These are phyloP conservation scores for Lachancea waltii DNA, from an alignment of 805 yeast species.

Conservation along the genomic window DNA sequence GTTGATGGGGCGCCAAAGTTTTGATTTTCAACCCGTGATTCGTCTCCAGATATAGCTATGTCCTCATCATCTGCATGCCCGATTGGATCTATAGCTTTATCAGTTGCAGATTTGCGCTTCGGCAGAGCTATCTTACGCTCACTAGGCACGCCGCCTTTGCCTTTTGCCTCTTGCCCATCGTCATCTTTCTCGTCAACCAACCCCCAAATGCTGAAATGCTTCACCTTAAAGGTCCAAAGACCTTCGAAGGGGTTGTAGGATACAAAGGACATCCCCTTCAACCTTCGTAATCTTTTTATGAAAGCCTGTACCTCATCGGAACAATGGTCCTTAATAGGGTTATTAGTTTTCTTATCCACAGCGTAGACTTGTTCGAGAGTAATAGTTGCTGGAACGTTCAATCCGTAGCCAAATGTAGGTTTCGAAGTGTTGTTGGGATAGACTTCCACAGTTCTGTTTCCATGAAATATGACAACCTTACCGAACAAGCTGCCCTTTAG, in stretches of 20 bases:
- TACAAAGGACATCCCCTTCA: constrained; percentile 69
- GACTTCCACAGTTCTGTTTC: constrained; percentile 48
- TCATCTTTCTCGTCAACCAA: constrained; percentile 60
- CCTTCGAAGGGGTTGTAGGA: constrained; percentile 73
- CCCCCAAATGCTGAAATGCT: constrained; percentile 96
- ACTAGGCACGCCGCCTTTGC: constrained; percentile 1
- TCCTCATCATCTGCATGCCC: background rate
- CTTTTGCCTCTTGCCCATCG: background rate
- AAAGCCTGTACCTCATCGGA: constrained; percentile 41
- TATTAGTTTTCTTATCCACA: constrained; percentile 26
- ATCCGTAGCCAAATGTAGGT: constrained; percentile 60
- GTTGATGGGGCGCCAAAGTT: background rate
- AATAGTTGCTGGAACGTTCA: constrained; percentile 72
- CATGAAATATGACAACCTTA: constrained; percentile 40
- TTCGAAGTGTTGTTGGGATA: constrained; percentile 49
- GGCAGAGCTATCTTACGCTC: constrained; percentile 8
- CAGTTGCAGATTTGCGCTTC: background rate
- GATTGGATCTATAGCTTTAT: background rate
- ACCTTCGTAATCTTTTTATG: constrained; percentile 44
- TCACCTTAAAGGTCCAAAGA: constrained; percentile 73
- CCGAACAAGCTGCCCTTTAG: constrained; percentile 35
- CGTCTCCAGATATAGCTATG: background rate
- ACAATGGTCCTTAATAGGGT: constrained; percentile 27
- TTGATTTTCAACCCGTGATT: background rate
- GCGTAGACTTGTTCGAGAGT: constrained; percentile 60